Base-by-base conservation (phyloP, 1,284 basidiomycete genomes). In the Trichosporon sp. region DNA sequence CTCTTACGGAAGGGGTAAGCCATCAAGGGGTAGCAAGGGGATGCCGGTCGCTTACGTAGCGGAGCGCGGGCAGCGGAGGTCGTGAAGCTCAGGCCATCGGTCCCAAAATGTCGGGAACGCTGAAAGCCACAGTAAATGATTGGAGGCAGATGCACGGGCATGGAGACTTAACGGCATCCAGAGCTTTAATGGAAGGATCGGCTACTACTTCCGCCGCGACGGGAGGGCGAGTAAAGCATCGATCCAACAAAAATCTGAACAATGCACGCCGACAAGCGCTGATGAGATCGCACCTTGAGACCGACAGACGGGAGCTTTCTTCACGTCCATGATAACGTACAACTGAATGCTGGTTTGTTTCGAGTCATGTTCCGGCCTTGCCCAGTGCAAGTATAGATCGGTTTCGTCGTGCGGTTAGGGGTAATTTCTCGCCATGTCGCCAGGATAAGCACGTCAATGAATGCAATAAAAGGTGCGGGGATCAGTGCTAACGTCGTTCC, bases 1-100 rank as follows among this genome's bases (percentile, higher is more conserved):
- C 51, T 54, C 19, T 54, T 54, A 54, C 51, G 51, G 11, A 26
- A 54, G 51, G 51, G 51, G 51, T 10, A 54, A 54, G 51, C 51
- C 19, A 26, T 54, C 51, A 4, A 21, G 19, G 51, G 51, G 19
- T 4, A 54, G 19, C 51, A 26, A 26, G 51, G 51, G 51, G 51
- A 26, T 19, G 11, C 16, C n/a, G 21, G 51, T 21, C 19, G 19
- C n/a, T 19, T 5, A 26, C 1, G 7, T 19, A 21, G 19, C 10
- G 51, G 21, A 54, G 19, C 8, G 19, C 51, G 6, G 21, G 16
- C 51, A 16, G n/a, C 51, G 51, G 19, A 54, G 1, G 51, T 54
- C 19, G 21, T 7, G 7, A 21, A 4, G 19, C 7, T 40, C 38
- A 54, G 21, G 19, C 19, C 12, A 10, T 2, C 51, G 19, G 51